phyloP scores from a whole-genome alignment of 2,329 filamentous ascomycete species.

The Scytalidium sp. region DNA sequence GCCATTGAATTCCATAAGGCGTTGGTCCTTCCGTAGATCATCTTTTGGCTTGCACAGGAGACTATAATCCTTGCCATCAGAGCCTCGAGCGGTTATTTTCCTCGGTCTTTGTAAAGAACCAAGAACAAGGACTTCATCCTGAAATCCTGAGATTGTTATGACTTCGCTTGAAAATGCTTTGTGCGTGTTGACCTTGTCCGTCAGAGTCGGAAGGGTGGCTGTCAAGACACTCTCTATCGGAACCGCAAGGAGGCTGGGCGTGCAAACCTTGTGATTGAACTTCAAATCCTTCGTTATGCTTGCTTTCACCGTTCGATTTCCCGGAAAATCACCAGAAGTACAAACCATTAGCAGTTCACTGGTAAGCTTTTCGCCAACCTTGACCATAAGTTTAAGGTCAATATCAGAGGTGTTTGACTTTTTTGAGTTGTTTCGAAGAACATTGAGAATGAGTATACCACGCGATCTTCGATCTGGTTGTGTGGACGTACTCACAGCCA shows the following conservation, averaged over 20 bases:
- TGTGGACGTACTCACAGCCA: constrained; percentile 81
- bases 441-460: constrained; percentile 49
- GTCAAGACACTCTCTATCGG: constrained; percentile 84
- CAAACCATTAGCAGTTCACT: constrained; percentile 80
- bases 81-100: constrained; percentile 83
- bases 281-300: constrained; percentile 75
- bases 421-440: constrained; percentile 41
- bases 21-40: constrained; percentile 94
- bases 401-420: constrained; percentile 48
- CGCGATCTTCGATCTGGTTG: constrained; percentile 63
- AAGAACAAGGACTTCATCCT: constrained; percentile 85
- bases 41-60: constrained; percentile 97
- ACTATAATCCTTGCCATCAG: constrained; percentile 84
- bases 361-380: constrained; percentile 77
- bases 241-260: constrained; percentile 82
- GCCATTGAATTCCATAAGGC: constrained; percentile 97
- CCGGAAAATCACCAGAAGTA: constrained; percentile 70
- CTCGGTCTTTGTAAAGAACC: constrained; percentile 90
- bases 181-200: constrained; percentile 73
- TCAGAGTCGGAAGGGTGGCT: constrained; percentile 71
- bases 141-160: constrained; percentile 76
- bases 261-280: constrained; percentile 78
- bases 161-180: constrained; percentile 84
- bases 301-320: constrained; percentile 62
- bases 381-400: constrained; percentile 70